Evolutionary conservation across 1,284 basidiomycete species (phyloP).

Genomic region (Gomphus bonarii): DNA sequence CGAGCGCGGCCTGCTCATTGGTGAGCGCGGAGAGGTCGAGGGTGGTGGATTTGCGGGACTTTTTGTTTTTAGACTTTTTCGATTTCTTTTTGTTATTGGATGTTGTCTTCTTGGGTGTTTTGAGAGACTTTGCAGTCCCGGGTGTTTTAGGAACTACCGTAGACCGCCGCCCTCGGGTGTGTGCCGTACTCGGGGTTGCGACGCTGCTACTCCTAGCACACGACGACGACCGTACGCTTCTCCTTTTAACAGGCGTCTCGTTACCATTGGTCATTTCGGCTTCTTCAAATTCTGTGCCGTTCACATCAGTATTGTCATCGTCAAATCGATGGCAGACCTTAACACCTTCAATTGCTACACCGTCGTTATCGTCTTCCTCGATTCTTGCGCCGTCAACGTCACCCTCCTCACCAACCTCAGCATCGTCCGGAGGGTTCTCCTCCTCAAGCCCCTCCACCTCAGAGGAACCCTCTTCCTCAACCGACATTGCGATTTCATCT

Average conservation of each 20-base stretch:
- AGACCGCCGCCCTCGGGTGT: conserved; percentile 11
- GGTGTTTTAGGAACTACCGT: conserved; percentile 14
- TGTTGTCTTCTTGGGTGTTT: too few relatives aligned
- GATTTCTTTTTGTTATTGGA: conserved; percentile 16
- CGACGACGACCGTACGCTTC: conserved; percentile 2
- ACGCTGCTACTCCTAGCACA: conserved; percentile 9
- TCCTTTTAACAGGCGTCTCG: conserved; percentile 16
- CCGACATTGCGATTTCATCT: conserved; percentile 49
- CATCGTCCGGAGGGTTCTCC: conserved; percentile 28
- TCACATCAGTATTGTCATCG: too few relatives aligned
- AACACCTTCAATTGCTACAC: too few relatives aligned
- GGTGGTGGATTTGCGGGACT: conserved; percentile 53
- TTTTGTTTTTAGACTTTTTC: conserved; percentile 33
- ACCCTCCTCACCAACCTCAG: too few relatives aligned
- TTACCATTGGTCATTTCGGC: conserved; percentile 19
- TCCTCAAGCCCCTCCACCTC: conserved; percentile 24
- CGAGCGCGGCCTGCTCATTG: conserved; percentile 59
- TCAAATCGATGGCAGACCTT: too few relatives aligned
- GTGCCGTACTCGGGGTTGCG: conserved; percentile 17
- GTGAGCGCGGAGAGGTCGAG: conserved; percentile 53
- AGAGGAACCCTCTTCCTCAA: conserved; percentile 29
- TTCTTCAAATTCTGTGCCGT: conserved; percentile 18
- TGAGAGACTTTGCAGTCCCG: conserved; percentile 12
- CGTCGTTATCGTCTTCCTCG: too few relatives aligned
- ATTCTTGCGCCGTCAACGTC: too few relatives aligned